Evolutionary conservation across 805 yeast genomes (phyloP).

Genomic region (Starmerella bombi): DNA sequence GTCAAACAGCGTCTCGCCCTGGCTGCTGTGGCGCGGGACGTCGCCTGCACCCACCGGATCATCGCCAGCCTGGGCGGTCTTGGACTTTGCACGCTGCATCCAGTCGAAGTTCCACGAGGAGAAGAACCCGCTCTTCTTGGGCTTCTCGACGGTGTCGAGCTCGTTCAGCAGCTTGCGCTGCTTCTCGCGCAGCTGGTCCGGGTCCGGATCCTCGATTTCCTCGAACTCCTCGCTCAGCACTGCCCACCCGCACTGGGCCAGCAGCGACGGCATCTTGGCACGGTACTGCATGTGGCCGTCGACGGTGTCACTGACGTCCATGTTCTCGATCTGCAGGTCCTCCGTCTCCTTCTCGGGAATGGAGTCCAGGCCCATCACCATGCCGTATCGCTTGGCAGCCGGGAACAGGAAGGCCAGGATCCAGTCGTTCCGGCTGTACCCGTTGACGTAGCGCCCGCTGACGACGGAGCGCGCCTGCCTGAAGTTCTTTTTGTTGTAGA

Average conservation of each 20-base stretch:
- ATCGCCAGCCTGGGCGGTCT: background rate
- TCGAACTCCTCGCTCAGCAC: conserved; percentile 81
- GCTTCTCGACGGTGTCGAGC: conserved; percentile 30
- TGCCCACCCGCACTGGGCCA: conserved; percentile 59
- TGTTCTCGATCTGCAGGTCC: conserved; percentile 45
- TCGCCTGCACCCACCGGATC: background rate
- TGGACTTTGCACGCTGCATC: conserved; percentile 35
- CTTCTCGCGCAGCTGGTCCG: conserved; percentile 61
- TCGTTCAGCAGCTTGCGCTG: conserved; percentile 72
- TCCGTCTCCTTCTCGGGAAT: conserved; percentile 29
- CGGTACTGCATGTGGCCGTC: conserved; percentile 98
- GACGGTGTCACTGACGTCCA: conserved; percentile 73
- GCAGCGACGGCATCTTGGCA: conserved; percentile 74
- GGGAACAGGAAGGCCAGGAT: conserved; percentile 85
- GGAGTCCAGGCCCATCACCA: conserved; percentile 83
- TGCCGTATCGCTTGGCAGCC: conserved; percentile 84
- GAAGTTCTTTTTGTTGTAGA: conserved; percentile 63
- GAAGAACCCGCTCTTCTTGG: conserved; percentile 28
- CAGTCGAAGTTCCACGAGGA: conserved; percentile 36
- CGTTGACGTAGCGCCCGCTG: conserved; percentile 79
- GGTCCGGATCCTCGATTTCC: conserved; percentile 93
- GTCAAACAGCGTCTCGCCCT: conserved; percentile 32
- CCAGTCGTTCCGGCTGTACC: conserved; percentile 90
- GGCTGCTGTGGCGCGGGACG: background rate
- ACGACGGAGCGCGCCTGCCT: conserved; percentile 72